Evolutionary conservation across 2,329 filamentous ascomycete genomes (phyloP), one percentile per base, ranked within the genome.

Genomic region (Diaporthe longicolla): DNA sequence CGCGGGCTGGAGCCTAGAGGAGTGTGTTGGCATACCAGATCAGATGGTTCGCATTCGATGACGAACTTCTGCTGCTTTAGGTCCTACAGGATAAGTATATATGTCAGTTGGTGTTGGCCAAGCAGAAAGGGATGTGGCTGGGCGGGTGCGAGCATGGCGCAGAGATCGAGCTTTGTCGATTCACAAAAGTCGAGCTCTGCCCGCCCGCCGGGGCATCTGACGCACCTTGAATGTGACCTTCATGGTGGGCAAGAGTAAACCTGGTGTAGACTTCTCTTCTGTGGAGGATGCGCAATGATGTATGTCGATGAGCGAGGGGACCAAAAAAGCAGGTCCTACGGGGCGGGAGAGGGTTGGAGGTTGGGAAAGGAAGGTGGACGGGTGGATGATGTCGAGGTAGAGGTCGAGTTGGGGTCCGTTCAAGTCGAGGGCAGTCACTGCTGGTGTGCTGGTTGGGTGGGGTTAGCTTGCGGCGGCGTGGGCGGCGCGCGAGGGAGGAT

Each of bases 51-150:
- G 82, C 95, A 94, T 79, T 98, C 96, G 88, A 99, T 93, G 81
- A 93, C 92, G 87, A 99, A 99, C 89, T 98, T 98, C 84, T 98
- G 94, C 86, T 98, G 97, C 89, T 98, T 98, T 82, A 99, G 90
- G 88, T 99, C 97, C 95, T 98, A 80, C 45, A 79, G 57, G 55
- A n/a, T 69, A 78, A 72, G 74, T 19, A 6, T 21, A 13, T 10
- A n/a, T 21, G 21, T 71, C 76, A 43, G 57, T n/a, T 70, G 65
- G 50, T 54, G 76, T 79, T 58, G 76, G 76, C 72, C 71, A 50
- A 40, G 73, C 35, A 70, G 50, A 71, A 37, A 3, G n/a, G 58
- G 43, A 57, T 21, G 9, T 43, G 29, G 10, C 24, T 19, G 73
- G 58, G 69, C 63, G 48, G 74, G 58, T 63, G 73, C 26, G 11